Percentiles rank a stretch among this genome's conserved stretches.
Conservation (phyloP, 2,329 filamentous ascomycete species). For the Decorospora gaudefroyi region DNA sequence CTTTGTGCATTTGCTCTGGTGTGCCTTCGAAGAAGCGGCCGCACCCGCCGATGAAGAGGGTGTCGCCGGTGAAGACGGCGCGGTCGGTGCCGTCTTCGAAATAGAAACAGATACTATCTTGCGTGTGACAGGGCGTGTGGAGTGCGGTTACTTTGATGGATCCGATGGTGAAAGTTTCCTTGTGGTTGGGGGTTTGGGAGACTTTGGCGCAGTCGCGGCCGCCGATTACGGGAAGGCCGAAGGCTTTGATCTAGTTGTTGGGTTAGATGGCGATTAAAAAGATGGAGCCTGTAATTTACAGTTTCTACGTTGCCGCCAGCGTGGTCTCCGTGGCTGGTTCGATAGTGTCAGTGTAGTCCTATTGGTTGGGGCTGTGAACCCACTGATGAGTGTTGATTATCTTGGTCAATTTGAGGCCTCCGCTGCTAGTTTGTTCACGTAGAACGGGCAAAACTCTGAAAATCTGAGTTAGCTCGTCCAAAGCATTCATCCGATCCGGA, state of each 20-base stretch:
- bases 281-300: conserved; percentile 51
- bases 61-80: conserved; percentile 94
- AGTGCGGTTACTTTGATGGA: conserved; percentile 80
- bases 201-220: conserved; percentile 85
- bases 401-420: conserved; percentile 78
- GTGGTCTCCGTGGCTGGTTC: conserved; percentile 83
- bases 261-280: neutral
- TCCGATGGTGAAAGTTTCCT: conserved; percentile 80
- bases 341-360: conserved; percentile 9
- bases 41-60: conserved; percentile 92
- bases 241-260: conserved; percentile 58
- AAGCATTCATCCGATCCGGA: neutral
- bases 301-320: conserved; percentile 87
- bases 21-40: conserved; percentile 95
- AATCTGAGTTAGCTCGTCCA: neutral
- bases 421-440: conserved; percentile 71
- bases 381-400: conserved; percentile 99
- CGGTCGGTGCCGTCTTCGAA: conserved; percentile 78
- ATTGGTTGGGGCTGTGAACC: conserved; percentile 41
- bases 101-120: conserved; percentile 96
- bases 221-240: conserved; percentile 76
- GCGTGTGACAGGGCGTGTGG: conserved; percentile 97
- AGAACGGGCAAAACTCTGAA: conserved; percentile 66
- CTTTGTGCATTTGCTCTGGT: conserved; percentile 83
- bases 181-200: conserved; percentile 73